These are phyloP conservation scores for Leccinum pachyderme DNA, from an alignment of 1,284 basidiomycete species.

Conservation along the genomic window DNA sequence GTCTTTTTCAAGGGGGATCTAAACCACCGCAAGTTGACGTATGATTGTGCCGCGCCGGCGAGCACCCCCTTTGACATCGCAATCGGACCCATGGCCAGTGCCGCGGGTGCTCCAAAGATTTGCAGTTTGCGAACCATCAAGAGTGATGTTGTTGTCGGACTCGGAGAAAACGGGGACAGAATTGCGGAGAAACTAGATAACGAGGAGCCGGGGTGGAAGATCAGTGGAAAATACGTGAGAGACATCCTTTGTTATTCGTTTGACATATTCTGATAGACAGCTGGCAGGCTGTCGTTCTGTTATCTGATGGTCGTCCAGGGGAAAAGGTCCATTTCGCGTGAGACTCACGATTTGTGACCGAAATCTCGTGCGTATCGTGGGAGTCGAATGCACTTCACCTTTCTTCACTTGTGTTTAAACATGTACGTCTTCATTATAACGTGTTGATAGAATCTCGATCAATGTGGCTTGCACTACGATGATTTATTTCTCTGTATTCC, in stretches of 20 bases:
- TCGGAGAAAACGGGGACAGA: conserved; percentile 68
- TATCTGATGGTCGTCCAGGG: conserved; percentile 83
- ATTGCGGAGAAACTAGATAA: conserved; percentile 82
- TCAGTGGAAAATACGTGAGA: conserved; percentile 88
- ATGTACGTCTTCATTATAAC: conserved; percentile 8
- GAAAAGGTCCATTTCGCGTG: conserved; percentile 78
- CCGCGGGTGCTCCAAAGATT: conserved; percentile 86
- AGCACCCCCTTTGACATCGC: conserved; percentile 89
- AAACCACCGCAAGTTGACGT: conserved; percentile 90
- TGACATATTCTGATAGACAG: conserved; percentile 8
- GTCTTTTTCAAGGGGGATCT: conserved; percentile 97
- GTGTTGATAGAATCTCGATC: neutral
- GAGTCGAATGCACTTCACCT: neutral
- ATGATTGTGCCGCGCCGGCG: conserved; percentile 90
- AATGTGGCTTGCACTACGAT: neutral
- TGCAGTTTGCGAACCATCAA: conserved; percentile 87
- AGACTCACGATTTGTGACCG: neutral
- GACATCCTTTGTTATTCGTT: neutral
- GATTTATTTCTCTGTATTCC: neutral
- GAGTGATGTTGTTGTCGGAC: conserved; percentile 77
- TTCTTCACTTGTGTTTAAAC: neutral
- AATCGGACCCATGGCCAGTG: conserved; percentile 90
- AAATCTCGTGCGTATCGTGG: neutral
- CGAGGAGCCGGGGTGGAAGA: conserved; percentile 94
- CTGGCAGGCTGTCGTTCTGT: conserved; percentile 75